A percentile compares a stretch with the other conserved stretches of the same genome.
phyloP scores from a whole-genome alignment of 768 basidiomycete species.

The Leccinum olivaceopallidum region DNA sequence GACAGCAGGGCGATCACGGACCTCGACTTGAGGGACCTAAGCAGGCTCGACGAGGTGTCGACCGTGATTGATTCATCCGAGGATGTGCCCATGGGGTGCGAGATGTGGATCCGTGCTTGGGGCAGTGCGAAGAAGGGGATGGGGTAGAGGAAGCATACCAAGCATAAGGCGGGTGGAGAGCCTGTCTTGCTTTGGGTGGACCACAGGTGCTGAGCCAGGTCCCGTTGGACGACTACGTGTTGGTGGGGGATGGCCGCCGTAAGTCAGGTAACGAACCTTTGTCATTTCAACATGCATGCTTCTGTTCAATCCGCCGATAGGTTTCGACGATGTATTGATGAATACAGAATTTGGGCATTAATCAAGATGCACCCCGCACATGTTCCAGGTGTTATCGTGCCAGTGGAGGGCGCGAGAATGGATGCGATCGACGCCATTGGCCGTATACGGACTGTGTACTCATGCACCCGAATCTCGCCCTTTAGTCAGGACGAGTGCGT shows the following conservation, averaged over 20 bases:
- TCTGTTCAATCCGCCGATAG: constrained; percentile 36
- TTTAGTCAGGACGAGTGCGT: too few species aligned
- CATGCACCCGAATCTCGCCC: too few species aligned
- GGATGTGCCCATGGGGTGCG: constrained; percentile 46
- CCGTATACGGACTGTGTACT: too few species aligned
- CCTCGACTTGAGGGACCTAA: constrained; percentile 57
- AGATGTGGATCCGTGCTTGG: constrained; percentile 61
- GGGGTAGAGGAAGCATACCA: constrained; percentile 30
- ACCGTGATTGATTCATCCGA: constrained; percentile 32
- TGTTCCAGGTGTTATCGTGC: too few species aligned
- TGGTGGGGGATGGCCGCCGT: constrained; percentile 44
- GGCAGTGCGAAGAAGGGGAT: constrained; percentile 26
- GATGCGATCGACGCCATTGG: too few species aligned
- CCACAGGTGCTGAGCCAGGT: constrained; percentile 49
- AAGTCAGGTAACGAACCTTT: constrained; percentile 16
- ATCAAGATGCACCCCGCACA: constrained; percentile 73
- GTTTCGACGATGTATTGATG: constrained; percentile 52
- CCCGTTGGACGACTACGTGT: constrained; percentile 33
- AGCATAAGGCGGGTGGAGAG: constrained; percentile 29
- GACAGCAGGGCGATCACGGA: constrained; percentile 67
- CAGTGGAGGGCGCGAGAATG: too few species aligned
- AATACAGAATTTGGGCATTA: constrained; percentile 82
- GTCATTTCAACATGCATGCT: background rate
- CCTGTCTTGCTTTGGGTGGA: constrained; percentile 62
- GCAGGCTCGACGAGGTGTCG: constrained; percentile 44